A percentile compares a stretch with the other conserved stretches of the same genome.
Conservation (phyloP, 2,329 filamentous ascomycete genomes). For the Nothomitra cinnamomea region DNA sequence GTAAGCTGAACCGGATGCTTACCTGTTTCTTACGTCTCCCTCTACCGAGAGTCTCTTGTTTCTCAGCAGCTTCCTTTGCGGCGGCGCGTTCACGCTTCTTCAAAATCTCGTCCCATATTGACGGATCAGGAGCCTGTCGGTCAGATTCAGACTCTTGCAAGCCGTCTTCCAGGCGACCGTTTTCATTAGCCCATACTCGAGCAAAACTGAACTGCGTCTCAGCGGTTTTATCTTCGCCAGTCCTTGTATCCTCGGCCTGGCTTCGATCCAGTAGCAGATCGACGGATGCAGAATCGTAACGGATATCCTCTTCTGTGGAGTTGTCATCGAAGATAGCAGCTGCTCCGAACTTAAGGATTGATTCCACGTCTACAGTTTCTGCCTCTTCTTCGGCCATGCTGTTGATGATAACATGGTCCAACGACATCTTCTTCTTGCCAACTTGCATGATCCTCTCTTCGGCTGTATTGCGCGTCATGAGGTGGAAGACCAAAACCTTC, state of each 20-base stretch:
- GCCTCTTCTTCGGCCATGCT: conserved; percentile 75
- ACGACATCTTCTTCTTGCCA: conserved; percentile 85
- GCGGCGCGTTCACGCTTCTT: conserved; percentile 66
- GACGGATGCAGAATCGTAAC: conserved; percentile 67
- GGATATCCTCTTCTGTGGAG: conserved; percentile 48
- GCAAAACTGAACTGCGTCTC: conserved; percentile 81
- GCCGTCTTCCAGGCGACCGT: conserved; percentile 46
- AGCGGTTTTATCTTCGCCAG: conserved; percentile 44
- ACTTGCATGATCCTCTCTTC: conserved; percentile 96
- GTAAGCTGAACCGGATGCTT: conserved; percentile 16
- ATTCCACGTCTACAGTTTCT: conserved; percentile 63
- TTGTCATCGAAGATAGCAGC: conserved; percentile 70
- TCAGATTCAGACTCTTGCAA: conserved; percentile 37
- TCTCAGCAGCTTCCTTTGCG: conserved; percentile 48
- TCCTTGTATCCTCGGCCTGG: conserved; percentile 54
- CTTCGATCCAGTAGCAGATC: conserved; percentile 82
- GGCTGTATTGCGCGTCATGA: conserved; percentile 75
- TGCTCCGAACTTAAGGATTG: conserved; percentile 75
- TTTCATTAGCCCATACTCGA: conserved; percentile 79
- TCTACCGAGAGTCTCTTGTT: conserved; percentile 63
- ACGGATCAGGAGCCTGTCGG: conserved; percentile 39
- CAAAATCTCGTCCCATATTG: conserved; percentile 82
- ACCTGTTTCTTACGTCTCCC: conserved; percentile 57
- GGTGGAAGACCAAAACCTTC: conserved; percentile 86
- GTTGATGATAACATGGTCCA: conserved; percentile 90